Evolutionary conservation across 2,329 filamentous ascomycete species (phyloP), one percentile per base, ranked within the genome.

Genomic region (Drechslerella coelobrocha): DNA sequence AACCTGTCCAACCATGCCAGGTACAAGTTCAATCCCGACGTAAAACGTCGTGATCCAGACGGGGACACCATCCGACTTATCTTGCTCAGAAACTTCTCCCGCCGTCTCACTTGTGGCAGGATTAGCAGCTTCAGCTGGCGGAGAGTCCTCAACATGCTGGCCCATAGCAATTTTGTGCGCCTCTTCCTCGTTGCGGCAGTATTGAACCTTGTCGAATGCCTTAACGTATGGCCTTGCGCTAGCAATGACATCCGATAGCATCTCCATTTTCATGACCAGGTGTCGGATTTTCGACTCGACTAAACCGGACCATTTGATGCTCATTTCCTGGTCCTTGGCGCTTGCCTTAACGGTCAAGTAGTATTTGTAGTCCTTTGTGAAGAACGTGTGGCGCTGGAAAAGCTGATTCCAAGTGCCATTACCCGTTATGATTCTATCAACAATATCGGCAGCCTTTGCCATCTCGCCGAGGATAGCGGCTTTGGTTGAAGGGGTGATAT

Each of bases 21-120:
- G 85, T 37, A 84, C 83, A 61, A 97, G 81, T 75, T 93, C 89
- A 51, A 97, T 83, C 34, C 94, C 94, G 77, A 99, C 91, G 78
- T 97, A 99, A 78, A 92, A 93, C 0, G 92, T 97, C 23, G 91
- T 92, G 0, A 93, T 97, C 78, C 90, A 96, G 26, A 97, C 81
- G 61, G 83, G 81, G 45, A 78, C 75, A 12, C 74, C 73, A 21
- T 76, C 75, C 14, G 77, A 77, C 3, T 78, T 75, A 53, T 80
- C 77, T 59, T 74, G 72, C 21, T 77, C 75, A n/a, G 75, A 41
- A 2, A 69, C 43, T 14, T 76, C 76, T 47, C 61, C 73, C 34
- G 68, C 68, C 8, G 69, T 60, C 34, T 73, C 72, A 24, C 73
- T 73, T 50, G 73, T 65, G 24, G 47, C 61, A 29, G 72, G 54